Base-by-base conservation (phyloP, 2,329 filamentous ascomycete genomes). In the Zymoseptoria brevis region DNA sequence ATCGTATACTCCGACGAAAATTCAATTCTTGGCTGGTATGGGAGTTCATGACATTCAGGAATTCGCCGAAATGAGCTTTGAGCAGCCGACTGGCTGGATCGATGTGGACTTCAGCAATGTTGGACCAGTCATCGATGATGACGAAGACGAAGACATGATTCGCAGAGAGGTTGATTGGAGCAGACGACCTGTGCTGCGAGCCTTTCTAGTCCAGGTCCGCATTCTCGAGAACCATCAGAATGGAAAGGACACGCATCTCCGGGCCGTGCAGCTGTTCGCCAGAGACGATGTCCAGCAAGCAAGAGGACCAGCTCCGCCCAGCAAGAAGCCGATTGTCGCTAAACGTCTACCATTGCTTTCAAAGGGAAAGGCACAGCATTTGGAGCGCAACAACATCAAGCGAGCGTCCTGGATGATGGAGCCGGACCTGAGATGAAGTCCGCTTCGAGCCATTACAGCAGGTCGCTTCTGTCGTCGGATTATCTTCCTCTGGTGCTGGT, bases 191-290 rank as follows among this genome's bases (percentile, higher is more conserved):
- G 88, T 92, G 1, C 82, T 97, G 19, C 85, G 92, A 61, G 91
- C 89, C 16, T 96, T 93, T 76, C 84, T 97, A 29, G 81, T 99
- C 26, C 92, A 97, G 74, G 86, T 97, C 69, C 86, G 89, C 66
- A 87, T 99, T 54, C 83, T 93, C 55, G 94, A 97, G 76, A 99
- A 99, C 71, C 94, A 99, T 73, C 94, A 99, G 76, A 99, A 99
- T 73, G 94, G 94, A 64, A 99, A 99, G 74, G 94, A 99, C 73
- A 99, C 94, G n/a, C 94, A 99, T 78, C 82, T 99, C 22, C 83
- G 94, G 16, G 93, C 91, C 1, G 83, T 99, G 73, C 95, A 96
- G 76, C 87, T 97, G 8, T 99, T 86, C 69, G 81, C 83, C 3
- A 67, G 72, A 55, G 79, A 80, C 52, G 71, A 74, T 49, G 62